phyloP scores from a whole-genome alignment of 1,139 yeast genomes.

The Candida gigantensis region DNA sequence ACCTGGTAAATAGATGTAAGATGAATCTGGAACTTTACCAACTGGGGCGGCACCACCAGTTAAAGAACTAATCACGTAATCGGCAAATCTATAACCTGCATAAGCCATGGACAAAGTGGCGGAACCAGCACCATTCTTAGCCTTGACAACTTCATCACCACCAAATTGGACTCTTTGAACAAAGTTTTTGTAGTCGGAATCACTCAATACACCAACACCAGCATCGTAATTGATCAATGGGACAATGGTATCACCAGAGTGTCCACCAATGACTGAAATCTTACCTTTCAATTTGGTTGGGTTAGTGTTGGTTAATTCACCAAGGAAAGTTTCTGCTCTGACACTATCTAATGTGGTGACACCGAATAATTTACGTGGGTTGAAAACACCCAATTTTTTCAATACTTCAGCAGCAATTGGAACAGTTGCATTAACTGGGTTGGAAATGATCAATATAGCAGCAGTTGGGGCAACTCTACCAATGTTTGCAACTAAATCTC shows the following conservation, averaged over 20 bases:
- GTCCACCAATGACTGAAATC: conserved; percentile 72
- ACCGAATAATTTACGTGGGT: conserved; percentile 67
- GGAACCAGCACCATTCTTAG: conserved; percentile 75
- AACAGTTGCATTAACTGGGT: conserved; percentile 76
- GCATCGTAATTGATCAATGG: conserved; percentile 44
- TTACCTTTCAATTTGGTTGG: conserved; percentile 46
- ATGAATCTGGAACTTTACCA: conserved; percentile 48
- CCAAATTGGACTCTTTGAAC: conserved; percentile 70
- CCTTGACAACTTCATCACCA: conserved; percentile 79
- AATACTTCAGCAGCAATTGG: conserved; percentile 75
- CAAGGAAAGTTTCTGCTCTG: conserved; percentile 67
- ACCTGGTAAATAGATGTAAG: conserved; percentile 64
- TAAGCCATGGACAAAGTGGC: conserved; percentile 80
- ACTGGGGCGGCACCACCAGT: conserved; percentile 23
- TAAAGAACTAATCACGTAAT: conserved; percentile 46
- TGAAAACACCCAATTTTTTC: conserved; percentile 59
- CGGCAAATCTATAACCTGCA: conserved; percentile 72
- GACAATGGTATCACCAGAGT: conserved; percentile 75
- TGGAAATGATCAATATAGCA: conserved; percentile 65
- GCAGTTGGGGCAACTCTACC: conserved; percentile 65
- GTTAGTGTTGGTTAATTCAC: conserved; percentile 37
- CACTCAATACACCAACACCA: conserved; percentile 30
- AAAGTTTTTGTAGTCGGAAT: conserved; percentile 39
- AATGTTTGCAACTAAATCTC: conserved; percentile 57
- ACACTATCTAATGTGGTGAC: conserved; percentile 73